Evolutionary conservation across 257 asterid species (phyloP).

Genomic region (Solanum pinnatisectum): DNA sequence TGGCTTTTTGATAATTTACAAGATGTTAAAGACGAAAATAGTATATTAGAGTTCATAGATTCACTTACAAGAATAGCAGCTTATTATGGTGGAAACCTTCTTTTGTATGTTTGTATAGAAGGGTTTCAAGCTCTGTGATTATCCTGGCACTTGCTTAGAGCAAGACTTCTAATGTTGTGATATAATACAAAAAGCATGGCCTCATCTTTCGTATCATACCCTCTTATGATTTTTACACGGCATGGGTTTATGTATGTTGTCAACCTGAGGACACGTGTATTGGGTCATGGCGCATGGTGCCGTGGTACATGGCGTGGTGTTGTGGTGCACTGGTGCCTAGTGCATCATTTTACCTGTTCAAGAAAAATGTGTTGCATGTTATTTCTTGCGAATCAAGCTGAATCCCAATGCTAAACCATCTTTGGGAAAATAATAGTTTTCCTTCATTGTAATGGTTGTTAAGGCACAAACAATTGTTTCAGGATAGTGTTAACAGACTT

Average conservation of each 20-base stretch:
- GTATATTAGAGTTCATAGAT: neutral
- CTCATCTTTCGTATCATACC: neutral
- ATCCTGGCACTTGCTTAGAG: neutral
- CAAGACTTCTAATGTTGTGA: neutral
- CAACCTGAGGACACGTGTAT: neutral
- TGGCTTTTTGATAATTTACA: neutral
- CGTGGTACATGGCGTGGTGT: neutral
- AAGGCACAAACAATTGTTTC: neutral
- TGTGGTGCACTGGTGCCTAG: neutral
- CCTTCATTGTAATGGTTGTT: neutral
- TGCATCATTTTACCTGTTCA: neutral
- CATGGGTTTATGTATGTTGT: neutral
- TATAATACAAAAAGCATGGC: neutral
- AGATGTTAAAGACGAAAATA: neutral
- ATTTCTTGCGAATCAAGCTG: neutral
- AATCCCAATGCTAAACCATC: neutral
- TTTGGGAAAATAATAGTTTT: neutral
- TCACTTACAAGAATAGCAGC: neutral
- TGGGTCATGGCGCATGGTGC: neutral
- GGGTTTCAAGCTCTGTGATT: neutral
- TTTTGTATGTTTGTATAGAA: neutral
- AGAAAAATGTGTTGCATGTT: neutral
- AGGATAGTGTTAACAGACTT: neutral
- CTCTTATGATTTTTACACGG: neutral
- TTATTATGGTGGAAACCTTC: neutral